phyloP scores from a whole-genome alignment of 2,329 filamentous ascomycete genomes.

The Colletotrichum theobromicola region DNA sequence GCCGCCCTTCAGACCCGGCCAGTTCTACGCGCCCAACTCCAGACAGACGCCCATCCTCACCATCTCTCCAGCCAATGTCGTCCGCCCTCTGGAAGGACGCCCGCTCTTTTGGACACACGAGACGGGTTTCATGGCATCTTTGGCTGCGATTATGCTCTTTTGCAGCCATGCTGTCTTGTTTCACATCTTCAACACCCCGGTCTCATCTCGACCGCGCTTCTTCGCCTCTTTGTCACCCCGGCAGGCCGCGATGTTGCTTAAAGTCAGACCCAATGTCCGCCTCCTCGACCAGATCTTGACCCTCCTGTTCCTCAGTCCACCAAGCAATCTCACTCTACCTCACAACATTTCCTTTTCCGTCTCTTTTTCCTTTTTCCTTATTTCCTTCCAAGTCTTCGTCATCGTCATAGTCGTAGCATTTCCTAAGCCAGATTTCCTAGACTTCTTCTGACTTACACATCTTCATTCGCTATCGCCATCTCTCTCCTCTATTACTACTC shows the following conservation, averaged over 20 bases:
- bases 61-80: slow-evolving; percentile 55
- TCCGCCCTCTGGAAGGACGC: slow-evolving; percentile 38
- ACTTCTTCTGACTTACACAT: not conserved
- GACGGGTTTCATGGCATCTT: slow-evolving; percentile 55
- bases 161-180: slow-evolving; percentile 27
- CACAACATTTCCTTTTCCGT: slow-evolving; percentile 27
- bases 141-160: slow-evolving; percentile 27
- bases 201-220: slow-evolving; percentile 28
- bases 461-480: slow-evolving; percentile 13
- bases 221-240: slow-evolving; percentile 20
- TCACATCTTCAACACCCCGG: slow-evolving; percentile 24
- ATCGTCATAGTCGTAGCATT: slow-evolving; percentile 12
- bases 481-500: not conserved
- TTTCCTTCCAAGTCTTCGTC: slow-evolving; percentile 12
- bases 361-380: slow-evolving; percentile 25
- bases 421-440: slow-evolving; percentile 18
- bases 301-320: slow-evolving; percentile 20
- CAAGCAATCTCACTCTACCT: slow-evolving; percentile 24
- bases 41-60: slow-evolving; percentile 52
- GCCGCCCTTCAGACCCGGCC: slow-evolving; percentile 27
- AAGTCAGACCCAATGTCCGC: slow-evolving; percentile 23
- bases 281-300: slow-evolving; percentile 15
- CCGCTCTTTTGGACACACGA: slow-evolving; percentile 54
- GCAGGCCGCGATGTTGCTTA: slow-evolving; percentile 17
- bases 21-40: slow-evolving; percentile 50